Percentiles rank a stretch among this genome's conserved stretches.
Evolutionary conservation across 495 filamentous ascomycete genomes (phyloP).

Genomic region (Neurospora sublineolata): DNA sequence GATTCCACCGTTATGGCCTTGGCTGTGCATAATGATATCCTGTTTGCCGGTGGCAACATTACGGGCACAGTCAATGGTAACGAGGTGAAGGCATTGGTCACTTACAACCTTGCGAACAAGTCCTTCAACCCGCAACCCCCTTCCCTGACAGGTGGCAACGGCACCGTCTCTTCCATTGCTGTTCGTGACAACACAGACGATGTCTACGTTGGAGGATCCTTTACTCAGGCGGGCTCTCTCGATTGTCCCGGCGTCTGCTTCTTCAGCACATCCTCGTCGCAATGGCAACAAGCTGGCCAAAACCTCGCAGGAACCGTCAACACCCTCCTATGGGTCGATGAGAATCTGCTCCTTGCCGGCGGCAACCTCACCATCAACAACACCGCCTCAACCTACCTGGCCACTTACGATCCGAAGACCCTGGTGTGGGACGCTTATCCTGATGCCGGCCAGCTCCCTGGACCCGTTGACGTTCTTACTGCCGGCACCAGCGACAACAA

Average conservation of each 20-base stretch:
- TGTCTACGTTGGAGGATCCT: constrained; percentile 78
- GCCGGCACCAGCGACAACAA: constrained; percentile 54
- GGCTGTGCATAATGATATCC: constrained; percentile 49
- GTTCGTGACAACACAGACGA: constrained; percentile 52
- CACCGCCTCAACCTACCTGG: constrained; percentile 50
- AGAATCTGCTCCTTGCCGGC: constrained; percentile 57
- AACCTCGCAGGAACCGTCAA: constrained; percentile 57
- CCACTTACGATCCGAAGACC: constrained; percentile 56
- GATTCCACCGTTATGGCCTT: constrained; percentile 69
- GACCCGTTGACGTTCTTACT: constrained; percentile 64
- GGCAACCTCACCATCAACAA: constrained; percentile 61
- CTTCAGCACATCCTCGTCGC: constrained; percentile 50
- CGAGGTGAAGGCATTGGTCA: constrained; percentile 59
- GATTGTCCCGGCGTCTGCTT: constrained; percentile 72
- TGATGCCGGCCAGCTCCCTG: constrained; percentile 59
- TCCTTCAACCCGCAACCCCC: constrained; percentile 59
- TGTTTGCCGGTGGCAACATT: constrained; percentile 76
- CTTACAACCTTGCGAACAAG: constrained; percentile 59
- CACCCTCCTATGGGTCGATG: constrained; percentile 62
- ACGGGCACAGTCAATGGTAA: constrained; percentile 55
- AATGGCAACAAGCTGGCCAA: constrained; percentile 69
- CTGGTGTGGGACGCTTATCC: constrained; percentile 53
- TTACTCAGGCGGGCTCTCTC: constrained; percentile 69
- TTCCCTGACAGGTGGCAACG: constrained; percentile 52
- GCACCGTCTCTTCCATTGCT: constrained; percentile 64